A percentile compares a stretch with the other conserved stretches of the same genome.
These are phyloP conservation scores for Samsoniella hepiali DNA, from an alignment of 2,329 filamentous ascomycete genomes.

Conservation along the genomic window DNA sequence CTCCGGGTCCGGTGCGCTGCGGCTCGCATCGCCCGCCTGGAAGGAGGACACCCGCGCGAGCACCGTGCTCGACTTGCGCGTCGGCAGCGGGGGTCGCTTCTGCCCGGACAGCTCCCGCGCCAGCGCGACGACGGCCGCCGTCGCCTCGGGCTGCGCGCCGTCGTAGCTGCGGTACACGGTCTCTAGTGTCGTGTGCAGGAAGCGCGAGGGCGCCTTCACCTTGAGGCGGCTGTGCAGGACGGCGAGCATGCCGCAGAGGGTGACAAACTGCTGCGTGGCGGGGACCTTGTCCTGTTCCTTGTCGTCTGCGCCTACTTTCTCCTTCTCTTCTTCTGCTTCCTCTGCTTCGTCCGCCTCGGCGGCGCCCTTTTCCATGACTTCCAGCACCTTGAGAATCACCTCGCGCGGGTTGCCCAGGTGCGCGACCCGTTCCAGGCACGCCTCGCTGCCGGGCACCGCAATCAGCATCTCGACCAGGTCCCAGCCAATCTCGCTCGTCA, in stretches of 20 bases:
- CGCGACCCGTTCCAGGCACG: conserved; percentile 71
- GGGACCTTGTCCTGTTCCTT: conserved; percentile 35
- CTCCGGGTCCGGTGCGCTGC: conserved; percentile 61
- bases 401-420: conserved; percentile 76
- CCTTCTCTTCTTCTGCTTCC: conserved; percentile 3
- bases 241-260: conserved; percentile 66
- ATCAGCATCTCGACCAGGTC: conserved; percentile 75
- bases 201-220: conserved; percentile 74
- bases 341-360: conserved; percentile 27
- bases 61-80: conserved; percentile 55
- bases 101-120: conserved; percentile 66
- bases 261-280: conserved; percentile 57
- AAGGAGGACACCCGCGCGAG: conserved; percentile 55
- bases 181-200: conserved; percentile 72
- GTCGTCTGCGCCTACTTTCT: too few species aligned
- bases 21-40: conserved; percentile 47
- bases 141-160: conserved; percentile 62
- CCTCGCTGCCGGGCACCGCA: conserved; percentile 62
- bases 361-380: conserved; percentile 60
- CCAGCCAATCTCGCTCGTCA: conserved; percentile 79
- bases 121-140: conserved; percentile 66
- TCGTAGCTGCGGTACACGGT: conserved; percentile 66
- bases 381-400: conserved; percentile 76
- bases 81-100: conserved; percentile 61
- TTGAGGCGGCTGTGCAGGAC: conserved; percentile 72